Conservation (phyloP, 495 filamentous ascomycete genomes). For the Tuber aestivum region DNA sequence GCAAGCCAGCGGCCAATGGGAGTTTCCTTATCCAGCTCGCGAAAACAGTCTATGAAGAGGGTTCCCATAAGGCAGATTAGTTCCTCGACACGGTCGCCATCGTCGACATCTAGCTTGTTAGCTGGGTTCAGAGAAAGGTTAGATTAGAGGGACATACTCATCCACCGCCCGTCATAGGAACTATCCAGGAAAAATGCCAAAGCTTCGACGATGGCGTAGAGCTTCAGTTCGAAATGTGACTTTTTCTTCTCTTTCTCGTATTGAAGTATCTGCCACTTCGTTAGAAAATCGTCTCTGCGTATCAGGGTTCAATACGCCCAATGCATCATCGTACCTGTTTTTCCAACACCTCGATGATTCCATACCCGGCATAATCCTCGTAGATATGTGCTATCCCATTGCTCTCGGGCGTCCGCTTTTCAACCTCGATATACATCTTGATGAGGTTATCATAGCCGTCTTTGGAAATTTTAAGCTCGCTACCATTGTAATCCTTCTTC, state of each 20-base stretch:
- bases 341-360: constrained; percentile 19
- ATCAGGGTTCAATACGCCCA: background rate
- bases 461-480: constrained; percentile 19
- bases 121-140: background rate
- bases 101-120: constrained; percentile 17
- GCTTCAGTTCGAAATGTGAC: constrained; percentile 7
- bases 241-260: constrained; percentile 14
- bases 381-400: constrained; percentile 14
- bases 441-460: constrained; percentile 12
- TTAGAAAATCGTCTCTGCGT: background rate
- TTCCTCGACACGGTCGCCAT: constrained; percentile 6
- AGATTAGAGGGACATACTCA: background rate
- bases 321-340: constrained; percentile 5
- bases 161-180: constrained; percentile 11
- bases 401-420: constrained; percentile 18
- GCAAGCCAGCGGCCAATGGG: background rate
- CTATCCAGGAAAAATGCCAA: constrained; percentile 14
- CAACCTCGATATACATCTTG: constrained; percentile 23
- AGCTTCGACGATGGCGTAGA: constrained; percentile 16
- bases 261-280: constrained; percentile 1
- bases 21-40: constrained; percentile 1
- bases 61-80: constrained; percentile 10
- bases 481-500: constrained; percentile 15
- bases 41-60: constrained; percentile 16
- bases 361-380: constrained; percentile 15